Conservation (phyloP, 1,284 basidiomycete genomes). For the Fistulina hepatica region DNA sequence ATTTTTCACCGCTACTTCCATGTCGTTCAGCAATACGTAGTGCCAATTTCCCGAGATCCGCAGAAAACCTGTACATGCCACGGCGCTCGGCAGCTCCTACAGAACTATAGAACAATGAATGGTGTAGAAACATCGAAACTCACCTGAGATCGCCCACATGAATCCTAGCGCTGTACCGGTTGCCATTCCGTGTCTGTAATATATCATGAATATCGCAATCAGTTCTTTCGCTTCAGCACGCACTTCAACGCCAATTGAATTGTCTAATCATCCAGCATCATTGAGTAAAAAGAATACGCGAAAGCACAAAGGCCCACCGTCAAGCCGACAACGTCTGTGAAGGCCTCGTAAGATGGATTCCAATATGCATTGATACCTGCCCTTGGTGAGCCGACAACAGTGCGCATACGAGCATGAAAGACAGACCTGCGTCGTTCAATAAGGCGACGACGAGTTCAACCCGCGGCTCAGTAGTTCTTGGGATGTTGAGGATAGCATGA, state of each 20-base stretch:
- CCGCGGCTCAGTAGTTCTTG: slow-evolving; percentile 43
- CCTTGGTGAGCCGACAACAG: slow-evolving; percentile 25
- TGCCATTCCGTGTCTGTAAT: slow-evolving; percentile 47
- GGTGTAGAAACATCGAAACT: slow-evolving; percentile 7
- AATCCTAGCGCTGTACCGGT: slow-evolving; percentile 57
- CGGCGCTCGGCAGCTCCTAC: slow-evolving; percentile 46
- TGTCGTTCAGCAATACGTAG: slow-evolving; percentile 51
- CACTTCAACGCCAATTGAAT: slow-evolving; percentile 55
- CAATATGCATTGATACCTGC: slow-evolving; percentile 60
- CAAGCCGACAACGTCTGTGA: slow-evolving; percentile 52
- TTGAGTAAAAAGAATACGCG: slow-evolving; percentile 1
- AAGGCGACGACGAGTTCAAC: slow-evolving; percentile 52
- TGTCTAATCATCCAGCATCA: slow-evolving; percentile 34
- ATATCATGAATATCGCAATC: slow-evolving; percentile 2
- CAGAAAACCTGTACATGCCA: slow-evolving; percentile 54
- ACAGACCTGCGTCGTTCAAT: slow-evolving; percentile 54
- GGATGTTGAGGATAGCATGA: slow-evolving; percentile 51
- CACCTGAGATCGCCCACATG: slow-evolving; percentile 59
- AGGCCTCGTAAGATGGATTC: slow-evolving; percentile 43
- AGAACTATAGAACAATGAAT: slow-evolving; percentile 2
- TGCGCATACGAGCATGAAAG: not conserved
- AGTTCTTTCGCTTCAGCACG: not conserved
- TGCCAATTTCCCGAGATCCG: slow-evolving; percentile 54
- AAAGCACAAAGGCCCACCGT: slow-evolving; percentile 35
- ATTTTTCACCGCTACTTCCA: slow-evolving; percentile 55